Base-by-base conservation (phyloP, 73 alveolate genomes). In the Symbiodinium pilosum region DNA sequence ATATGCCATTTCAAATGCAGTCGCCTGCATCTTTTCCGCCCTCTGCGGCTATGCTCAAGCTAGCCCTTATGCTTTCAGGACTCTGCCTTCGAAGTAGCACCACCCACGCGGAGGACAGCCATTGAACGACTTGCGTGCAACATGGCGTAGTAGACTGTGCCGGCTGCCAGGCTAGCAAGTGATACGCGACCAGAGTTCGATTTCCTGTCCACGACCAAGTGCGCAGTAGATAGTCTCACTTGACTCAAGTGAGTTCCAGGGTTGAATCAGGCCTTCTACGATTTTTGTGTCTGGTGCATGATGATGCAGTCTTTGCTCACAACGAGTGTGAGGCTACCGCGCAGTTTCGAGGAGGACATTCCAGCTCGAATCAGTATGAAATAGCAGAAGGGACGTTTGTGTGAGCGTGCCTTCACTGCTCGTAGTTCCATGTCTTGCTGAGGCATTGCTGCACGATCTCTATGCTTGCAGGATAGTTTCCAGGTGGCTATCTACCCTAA, bases 131-230 rank as follows among this genome's bases (percentile, higher is more conserved):
- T 2, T 64, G 81, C 81, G 24, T 56, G 32, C 75, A n/a, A 56
- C 75, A 56, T 21, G 75, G 36, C 75, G 9, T 64, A 24, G 81
- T 9, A 64, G 38, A n/a, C 38, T 1, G 9, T 4, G 30, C 81
- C 81, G n/a, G n/a, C n/a, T 28, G 81, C 32, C 54, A 91, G 97
- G 97, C 88, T 91, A 9, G 97, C 97, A 18, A 71, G 54, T 21
- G 81, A 83, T 40, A 91, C 39, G 4, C 97, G 97, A 88, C 97
- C 97, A 34, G 97, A 91, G 59, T 91, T 91, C 41, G 97, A 91
- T 59, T 42, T 91, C 41, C 77, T 91, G 97, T 42, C 44, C 24
- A 38, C 2, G 51, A 34, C 95, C 52, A 32, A 44, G 89, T 32
- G 26, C 21, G 18, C 21, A 40, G 21, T 41, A 8, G 73, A n/a